phyloP scores from a whole-genome alignment of 192 early-diverging fungal species.

The Chytriomyces sp. region DNA sequence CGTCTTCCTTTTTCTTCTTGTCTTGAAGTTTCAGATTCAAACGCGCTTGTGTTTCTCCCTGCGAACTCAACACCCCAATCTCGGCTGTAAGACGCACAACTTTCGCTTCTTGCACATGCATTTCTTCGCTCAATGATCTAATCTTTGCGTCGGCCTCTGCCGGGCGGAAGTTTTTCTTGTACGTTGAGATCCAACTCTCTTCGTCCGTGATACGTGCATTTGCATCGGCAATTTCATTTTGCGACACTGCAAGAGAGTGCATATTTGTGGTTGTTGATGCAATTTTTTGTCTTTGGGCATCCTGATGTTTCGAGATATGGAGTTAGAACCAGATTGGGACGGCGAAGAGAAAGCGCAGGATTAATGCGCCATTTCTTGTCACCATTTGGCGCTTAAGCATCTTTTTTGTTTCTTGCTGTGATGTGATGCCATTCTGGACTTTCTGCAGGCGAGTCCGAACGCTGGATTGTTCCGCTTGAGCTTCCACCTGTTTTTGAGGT shows the following conservation, averaged over 20 bases:
- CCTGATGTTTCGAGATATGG: constrained; percentile 16
- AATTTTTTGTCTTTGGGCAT: constrained; percentile 45
- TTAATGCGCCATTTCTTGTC: not conserved
- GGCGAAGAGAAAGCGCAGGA: not conserved
- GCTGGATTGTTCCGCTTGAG: constrained; percentile 23
- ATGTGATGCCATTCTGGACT: constrained; percentile 32
- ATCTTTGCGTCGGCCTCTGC: constrained; percentile 45
- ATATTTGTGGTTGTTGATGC: constrained; percentile 28
- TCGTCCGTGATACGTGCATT: constrained; percentile 41
- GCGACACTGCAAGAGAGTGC: constrained; percentile 33
- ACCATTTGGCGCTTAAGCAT: constrained; percentile 42
- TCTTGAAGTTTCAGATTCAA: constrained; percentile 64
- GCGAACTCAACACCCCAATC: constrained; percentile 63
- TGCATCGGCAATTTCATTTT: constrained; percentile 52
- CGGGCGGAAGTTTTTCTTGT: not conserved
- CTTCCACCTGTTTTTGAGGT: constrained; percentile 31
- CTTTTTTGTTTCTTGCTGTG: constrained; percentile 47
- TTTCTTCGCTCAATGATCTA: constrained; percentile 48
- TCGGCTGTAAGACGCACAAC: constrained; percentile 56
- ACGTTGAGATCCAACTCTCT: constrained; percentile 23
- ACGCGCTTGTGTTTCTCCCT: constrained; percentile 66
- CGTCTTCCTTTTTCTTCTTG: constrained; percentile 46
- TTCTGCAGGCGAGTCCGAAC: constrained; percentile 24
- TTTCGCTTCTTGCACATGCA: constrained; percentile 53
- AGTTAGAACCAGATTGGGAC: not conserved